Evolutionary conservation across 1,139 yeast species (phyloP).

Genomic region (Yamadazyma buinensis): DNA sequence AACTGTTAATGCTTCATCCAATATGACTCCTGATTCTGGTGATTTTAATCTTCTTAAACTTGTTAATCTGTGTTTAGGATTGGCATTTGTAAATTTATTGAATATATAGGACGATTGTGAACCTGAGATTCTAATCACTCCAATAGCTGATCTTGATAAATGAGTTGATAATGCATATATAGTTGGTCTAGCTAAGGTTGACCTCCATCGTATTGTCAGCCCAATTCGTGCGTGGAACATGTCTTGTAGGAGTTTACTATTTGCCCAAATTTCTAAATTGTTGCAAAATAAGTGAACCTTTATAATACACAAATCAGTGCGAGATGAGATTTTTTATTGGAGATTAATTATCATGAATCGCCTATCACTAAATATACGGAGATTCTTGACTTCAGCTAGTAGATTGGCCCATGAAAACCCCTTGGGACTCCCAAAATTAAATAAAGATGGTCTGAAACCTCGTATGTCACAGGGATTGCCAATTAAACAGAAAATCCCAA

Average conservation of each 20-base stretch:
- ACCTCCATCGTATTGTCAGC: constrained; percentile 2
- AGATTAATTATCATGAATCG: too few species aligned
- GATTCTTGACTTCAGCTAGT: background rate
- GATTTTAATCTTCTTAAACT: constrained; percentile 51
- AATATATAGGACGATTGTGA: constrained; percentile 49
- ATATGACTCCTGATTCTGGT: constrained; percentile 33
- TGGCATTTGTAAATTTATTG: constrained; percentile 40
- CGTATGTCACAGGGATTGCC: constrained; percentile 51
- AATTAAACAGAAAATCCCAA: constrained; percentile 51
- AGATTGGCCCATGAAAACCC: constrained; percentile 27
- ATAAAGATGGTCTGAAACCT: constrained; percentile 19
- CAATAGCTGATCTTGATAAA: constrained; percentile 79
- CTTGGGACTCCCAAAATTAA: constrained; percentile 50
- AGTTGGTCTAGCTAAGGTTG: constrained; percentile 44
- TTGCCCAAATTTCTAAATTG: background rate
- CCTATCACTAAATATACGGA: background rate
- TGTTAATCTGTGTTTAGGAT: constrained; percentile 44
- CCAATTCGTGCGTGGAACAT: too few species aligned
- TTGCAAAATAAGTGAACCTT: background rate
- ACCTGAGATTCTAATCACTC: constrained; percentile 82
- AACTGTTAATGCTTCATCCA: constrained; percentile 76
- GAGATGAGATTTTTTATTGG: background rate
- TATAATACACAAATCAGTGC: background rate
- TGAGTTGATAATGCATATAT: constrained; percentile 89
- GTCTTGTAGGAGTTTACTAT: too few species aligned